phyloP scores from a whole-genome alignment of 1,139 yeast genomes.

The Hyphopichia wangnamkhiaoensis region DNA sequence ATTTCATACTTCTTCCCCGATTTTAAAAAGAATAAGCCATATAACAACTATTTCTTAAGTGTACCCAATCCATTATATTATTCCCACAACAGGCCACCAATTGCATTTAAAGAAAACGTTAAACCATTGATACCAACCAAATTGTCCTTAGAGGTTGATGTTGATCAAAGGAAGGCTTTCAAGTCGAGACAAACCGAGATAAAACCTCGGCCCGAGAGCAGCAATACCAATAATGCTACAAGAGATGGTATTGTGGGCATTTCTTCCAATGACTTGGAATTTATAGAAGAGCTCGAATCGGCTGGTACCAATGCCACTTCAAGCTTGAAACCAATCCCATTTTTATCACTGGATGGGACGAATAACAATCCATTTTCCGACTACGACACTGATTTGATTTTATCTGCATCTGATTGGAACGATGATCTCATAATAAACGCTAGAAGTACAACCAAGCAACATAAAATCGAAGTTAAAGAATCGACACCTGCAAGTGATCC shows the following conservation, averaged over 20 bases:
- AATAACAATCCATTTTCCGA: conserved; percentile 40
- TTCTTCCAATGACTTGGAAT: conserved; percentile 32
- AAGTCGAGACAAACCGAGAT: conserved; percentile 22
- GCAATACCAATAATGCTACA: conserved; percentile 1
- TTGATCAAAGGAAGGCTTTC: conserved; percentile 48
- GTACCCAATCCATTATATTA: conserved; percentile 61
- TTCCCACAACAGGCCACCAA: conserved; percentile 52
- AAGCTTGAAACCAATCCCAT: conserved; percentile 27
- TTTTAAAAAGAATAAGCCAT: conserved; percentile 54
- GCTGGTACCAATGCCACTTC: conserved; percentile 20
- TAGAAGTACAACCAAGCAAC: conserved; percentile 20
- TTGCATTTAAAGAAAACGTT: conserved; percentile 32
- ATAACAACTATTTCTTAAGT: conserved; percentile 68
- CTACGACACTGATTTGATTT: conserved; percentile 58
- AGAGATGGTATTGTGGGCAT: conserved; percentile 21
- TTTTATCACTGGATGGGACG: conserved; percentile 37
- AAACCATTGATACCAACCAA: conserved; percentile 67
- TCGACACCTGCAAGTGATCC: conserved; percentile 4
- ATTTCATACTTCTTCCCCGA: conserved; percentile 61
- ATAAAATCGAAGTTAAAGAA: not conserved
- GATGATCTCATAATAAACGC: conserved; percentile 64
- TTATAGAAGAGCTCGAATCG: conserved; percentile 28
- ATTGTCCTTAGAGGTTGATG: conserved; percentile 47
- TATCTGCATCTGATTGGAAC: conserved; percentile 87
- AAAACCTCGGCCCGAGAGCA: conserved; percentile 1